Conservation (phyloP, 2,329 filamentous ascomycete species). For the Zarea fungicola region DNA sequence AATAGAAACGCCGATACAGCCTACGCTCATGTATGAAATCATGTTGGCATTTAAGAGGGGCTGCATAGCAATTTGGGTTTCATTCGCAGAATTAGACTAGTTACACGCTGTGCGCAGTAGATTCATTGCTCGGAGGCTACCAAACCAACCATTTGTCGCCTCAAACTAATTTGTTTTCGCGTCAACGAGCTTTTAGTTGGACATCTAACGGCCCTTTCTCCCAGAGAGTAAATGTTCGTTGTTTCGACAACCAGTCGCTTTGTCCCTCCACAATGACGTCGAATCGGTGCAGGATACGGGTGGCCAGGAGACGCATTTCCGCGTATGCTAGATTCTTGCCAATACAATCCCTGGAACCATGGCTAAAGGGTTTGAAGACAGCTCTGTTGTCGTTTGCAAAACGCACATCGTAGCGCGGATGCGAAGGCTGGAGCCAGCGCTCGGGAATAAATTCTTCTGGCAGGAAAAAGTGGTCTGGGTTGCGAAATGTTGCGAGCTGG, state of each 20-base stretch:
- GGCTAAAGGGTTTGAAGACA: constrained; percentile 33
- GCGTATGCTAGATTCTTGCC: constrained; percentile 38
- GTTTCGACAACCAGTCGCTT: constrained; percentile 18
- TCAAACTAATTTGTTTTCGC: too few species aligned
- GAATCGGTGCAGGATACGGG: constrained; percentile 40
- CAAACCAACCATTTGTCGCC: too few species aligned
- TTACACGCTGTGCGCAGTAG: too few species aligned
- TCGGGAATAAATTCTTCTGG: constrained; percentile 43
- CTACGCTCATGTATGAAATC: too few species aligned
- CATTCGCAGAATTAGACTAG: too few species aligned
- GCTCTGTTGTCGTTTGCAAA: constrained; percentile 36
- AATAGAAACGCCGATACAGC: too few species aligned
- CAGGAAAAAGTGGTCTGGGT: constrained; percentile 38
- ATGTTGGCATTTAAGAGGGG: too few species aligned
- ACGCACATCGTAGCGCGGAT: constrained; percentile 27
- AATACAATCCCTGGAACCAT: constrained; percentile 36
- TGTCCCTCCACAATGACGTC: constrained; percentile 32
- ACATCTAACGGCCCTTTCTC: constrained; percentile 17
- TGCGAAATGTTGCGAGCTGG: constrained; percentile 41
- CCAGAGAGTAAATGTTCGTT: constrained; percentile 18
- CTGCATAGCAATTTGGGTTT: too few species aligned
- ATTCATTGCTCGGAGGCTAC: too few species aligned
- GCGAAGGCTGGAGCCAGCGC: constrained; percentile 31
- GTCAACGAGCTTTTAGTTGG: not conserved
- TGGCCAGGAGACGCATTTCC: constrained; percentile 43